Base-by-base conservation (phyloP, 768 basidiomycete species). In the Phlegmacium glaucopus region DNA sequence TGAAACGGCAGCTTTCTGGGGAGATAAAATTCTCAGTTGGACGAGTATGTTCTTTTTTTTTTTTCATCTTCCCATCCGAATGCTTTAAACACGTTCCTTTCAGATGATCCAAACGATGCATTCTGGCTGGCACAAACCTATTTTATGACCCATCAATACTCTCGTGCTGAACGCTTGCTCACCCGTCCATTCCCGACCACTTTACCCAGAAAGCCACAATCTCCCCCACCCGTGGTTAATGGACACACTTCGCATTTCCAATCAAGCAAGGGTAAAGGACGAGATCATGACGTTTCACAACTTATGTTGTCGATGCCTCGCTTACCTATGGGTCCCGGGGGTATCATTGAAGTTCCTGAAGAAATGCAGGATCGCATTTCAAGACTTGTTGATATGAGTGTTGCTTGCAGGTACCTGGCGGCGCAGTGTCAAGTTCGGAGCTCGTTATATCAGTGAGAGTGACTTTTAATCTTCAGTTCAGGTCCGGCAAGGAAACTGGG, bases 71-170 rank as follows among this genome's bases (percentile, higher is more conserved):
- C 46, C 48, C 15, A n/a, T 38, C 28, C 38, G 22, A 11, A 5
- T 27, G 18, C 11, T 28, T 18, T 41, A 51, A 51, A 43, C 42
- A 45, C 27, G 46, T 48, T 15, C 30, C 37, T 47, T 51, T 45
- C 35, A 52, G 95, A 85, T 52, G 92, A 98, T 59, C 87, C 94
- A 26, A 96, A 97, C 62, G 96, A 99, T 66, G 96, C 94, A 10
- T 98, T 99, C 68, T 99, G 96, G 96, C 81, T 99, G 16, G 94
- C 96, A 3, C 96, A 99, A 65, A 92, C 90, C 0, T 93, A 94
- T 66, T 99, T 98, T 65, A 87, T 94, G 74, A 94, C 88, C 3
- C 85, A 94, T 57, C 91, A 96, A 51, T 98, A 95, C 67, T 85
- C 92, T 7, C 89, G 94, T 39, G 94, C 96, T 9, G 93, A 97